Evolutionary conservation across 768 basidiomycete species (phyloP), one percentile per base, ranked within the genome.

Genomic region (Lactifluus echinatus): DNA sequence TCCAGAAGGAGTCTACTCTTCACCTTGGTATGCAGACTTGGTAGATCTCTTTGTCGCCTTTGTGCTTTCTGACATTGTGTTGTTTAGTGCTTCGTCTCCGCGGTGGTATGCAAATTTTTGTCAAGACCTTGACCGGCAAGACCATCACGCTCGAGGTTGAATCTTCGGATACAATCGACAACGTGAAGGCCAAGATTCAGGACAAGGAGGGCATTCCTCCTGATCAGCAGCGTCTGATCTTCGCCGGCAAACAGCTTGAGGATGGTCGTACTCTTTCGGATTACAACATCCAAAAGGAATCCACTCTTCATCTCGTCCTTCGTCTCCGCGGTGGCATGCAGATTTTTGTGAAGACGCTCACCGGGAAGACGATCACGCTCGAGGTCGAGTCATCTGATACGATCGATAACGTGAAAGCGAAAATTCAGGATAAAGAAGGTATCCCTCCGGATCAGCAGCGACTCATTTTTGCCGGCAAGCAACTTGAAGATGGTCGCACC

Each of bases 91-190:
- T 80, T 51, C 68, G 69, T 73, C 68, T 69, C 21, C 68, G 68
- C 39, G 68, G 68, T 43, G 68, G 68, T 21, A 69, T 69, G 68
- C 68, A 79, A 66, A 79, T 78, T 66, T 78, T 79, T 66, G 76
- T 79, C 64, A 79, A 72, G 73, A 75, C 72, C 23, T 59, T 77
- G 33, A 77, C 76, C 40, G 76, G 76, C n/a, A 79, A 79, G 73
- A 79, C 77, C 45, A 80, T 80, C 66, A 80, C 79, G 26, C 71
- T 80, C 34, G 79, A 81, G 69, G 79, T 81, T 53, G 78, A 69
- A 53, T 69, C 68, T 0, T 69, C 68, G 1, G 68, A 69, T 58
- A 69, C 68, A 5, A 69, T 69, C 37, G 68, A 69, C 50, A 69
- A 68, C 8, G 68, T 68, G 3, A 69, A 69, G 64, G 66, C 66